phyloP scores from a whole-genome alignment of 768 basidiomycete species.

The Hygrocybe coccinea region DNA sequence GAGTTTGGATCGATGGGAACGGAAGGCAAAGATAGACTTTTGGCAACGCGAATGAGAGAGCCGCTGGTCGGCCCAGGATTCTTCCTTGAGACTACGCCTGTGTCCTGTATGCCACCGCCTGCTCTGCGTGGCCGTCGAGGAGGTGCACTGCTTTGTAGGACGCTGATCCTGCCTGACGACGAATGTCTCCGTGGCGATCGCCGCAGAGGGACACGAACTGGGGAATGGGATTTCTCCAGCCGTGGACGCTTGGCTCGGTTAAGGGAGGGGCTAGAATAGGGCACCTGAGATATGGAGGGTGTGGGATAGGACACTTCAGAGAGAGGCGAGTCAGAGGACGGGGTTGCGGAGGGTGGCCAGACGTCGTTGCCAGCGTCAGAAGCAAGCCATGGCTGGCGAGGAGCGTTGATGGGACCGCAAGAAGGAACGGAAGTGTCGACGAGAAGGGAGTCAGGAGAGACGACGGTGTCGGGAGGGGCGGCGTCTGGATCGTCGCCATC shows the following conservation, averaged over 20 bases:
- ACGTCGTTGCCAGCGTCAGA: conserved; percentile 17
- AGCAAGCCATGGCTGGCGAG: conserved; percentile 40
- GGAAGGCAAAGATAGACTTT: conserved; percentile 24
- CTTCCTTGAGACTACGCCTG: conserved; percentile 39
- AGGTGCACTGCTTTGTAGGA: conserved; percentile 20
- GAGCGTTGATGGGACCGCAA: conserved; percentile 7
- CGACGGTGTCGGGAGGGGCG: conserved; percentile 27
- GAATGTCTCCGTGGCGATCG: conserved; percentile 20
- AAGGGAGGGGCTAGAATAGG: conserved; percentile 8
- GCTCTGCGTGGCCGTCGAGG: conserved; percentile 30
- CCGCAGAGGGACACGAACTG: conserved; percentile 18
- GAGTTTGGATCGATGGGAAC: conserved; percentile 42
- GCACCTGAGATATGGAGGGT: conserved; percentile 20
- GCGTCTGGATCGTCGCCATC: conserved; percentile 44
- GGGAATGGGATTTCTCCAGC: conserved; percentile 28
- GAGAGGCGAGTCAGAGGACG: conserved; percentile 25
- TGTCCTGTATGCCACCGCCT: conserved; percentile 44
- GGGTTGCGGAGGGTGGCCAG: conserved; percentile 15
- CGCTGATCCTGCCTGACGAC: conserved; percentile 15
- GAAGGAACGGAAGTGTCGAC: not conserved
- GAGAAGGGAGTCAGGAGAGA: conserved; percentile 15
- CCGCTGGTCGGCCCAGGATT: conserved; percentile 45
- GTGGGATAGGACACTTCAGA: conserved; percentile 23
- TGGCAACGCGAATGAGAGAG: conserved; percentile 30
- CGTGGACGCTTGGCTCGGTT: conserved; percentile 38